Evolutionary conservation across 2,329 filamentous ascomycete genomes (phyloP), one percentile per base, ranked within the genome.

Genomic region (Falciphora oryzae): DNA sequence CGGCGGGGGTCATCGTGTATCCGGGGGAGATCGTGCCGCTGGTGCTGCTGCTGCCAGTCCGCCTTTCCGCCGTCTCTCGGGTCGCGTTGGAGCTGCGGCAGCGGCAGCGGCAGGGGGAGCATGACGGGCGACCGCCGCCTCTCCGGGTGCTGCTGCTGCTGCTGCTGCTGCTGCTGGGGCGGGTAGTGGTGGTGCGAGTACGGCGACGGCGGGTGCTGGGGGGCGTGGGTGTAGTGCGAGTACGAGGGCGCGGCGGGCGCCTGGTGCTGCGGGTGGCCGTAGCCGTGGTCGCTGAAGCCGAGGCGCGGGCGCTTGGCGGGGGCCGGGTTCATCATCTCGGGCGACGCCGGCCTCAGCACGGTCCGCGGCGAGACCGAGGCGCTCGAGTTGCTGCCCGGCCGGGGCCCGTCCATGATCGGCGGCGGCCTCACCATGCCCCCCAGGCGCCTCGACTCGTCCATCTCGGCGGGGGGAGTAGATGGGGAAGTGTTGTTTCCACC

Each of bases 401-500:
- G 73, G 8, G 73, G 73, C 11, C 44, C 44, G 44, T 53, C 44
- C 44, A 53, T 53, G 44, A 53, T 7, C 18, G 44, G 44, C 44
- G 44, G 44, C 18, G 44, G 44, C 44, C 22, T 53, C 44, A 53
- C 44, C 44, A 53, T 60, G 13, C 68, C 73, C 11, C 70, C 69
- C 32, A 76, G 65, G 57, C 78, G 78, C 59, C 78, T 63, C 25
- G 80, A 77, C 53, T 84, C 82, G 38, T 63, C 62, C 11, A 80
- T 75, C 68, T 86, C 82, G 68, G 80, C 77, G 3, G 81, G 77
- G 4, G 83, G 80, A 27, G 83, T 79, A 3, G 81, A 80, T 1
- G 84, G 83, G 4, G 83, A 85, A 3, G 80, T 81, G 67, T 84
- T 86, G 68, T 85, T 83, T 13, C 83, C 84, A 58, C 84, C 84